Evolutionary conservation across 169 alveolate genomes (phyloP).

Genomic region (Plasmodium relictum): DNA sequence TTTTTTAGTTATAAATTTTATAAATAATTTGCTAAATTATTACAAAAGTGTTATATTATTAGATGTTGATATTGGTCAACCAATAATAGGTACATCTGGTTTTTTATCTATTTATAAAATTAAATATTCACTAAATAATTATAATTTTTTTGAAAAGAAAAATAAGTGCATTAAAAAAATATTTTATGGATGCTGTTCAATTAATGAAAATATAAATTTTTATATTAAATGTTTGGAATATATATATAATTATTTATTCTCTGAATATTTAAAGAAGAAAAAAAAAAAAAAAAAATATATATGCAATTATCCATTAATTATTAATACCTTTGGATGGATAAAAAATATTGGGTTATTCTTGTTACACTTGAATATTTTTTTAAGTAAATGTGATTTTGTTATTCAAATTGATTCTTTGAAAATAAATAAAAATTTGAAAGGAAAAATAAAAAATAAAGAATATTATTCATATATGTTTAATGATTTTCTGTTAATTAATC

Average conservation of each 20-base stretch:
- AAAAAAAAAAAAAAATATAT: not conserved
- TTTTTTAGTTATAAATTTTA: slow-evolving; percentile 27
- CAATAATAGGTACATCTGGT: slow-evolving; percentile 61
- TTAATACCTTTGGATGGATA: slow-evolving; percentile 72
- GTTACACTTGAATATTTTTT: slow-evolving; percentile 41
- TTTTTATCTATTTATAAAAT: slow-evolving; percentile 57
- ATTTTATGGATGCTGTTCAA: slow-evolving; percentile 69
- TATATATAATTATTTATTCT: slow-evolving; percentile 26
- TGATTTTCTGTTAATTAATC: slow-evolving; percentile 35
- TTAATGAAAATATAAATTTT: slow-evolving; percentile 18
- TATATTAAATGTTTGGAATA: slow-evolving; percentile 35
- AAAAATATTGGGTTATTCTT: slow-evolving; percentile 49
- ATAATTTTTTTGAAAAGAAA: slow-evolving; percentile 62
- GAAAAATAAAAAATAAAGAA: slow-evolving; percentile 8
- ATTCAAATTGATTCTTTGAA: slow-evolving; percentile 68
- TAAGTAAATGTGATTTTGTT: slow-evolving; percentile 45
- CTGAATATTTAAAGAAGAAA: slow-evolving; percentile 23
- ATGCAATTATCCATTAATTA: slow-evolving; percentile 29
- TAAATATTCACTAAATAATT: slow-evolving; percentile 32
- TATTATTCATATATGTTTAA: slow-evolving; percentile 45
- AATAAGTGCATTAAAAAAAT: slow-evolving; percentile 46
- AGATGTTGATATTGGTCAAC: slow-evolving; percentile 67
- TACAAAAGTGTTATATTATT: slow-evolving; percentile 23
- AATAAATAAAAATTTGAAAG: slow-evolving; percentile 18
- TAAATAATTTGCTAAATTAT: slow-evolving; percentile 47